Evolutionary conservation across 1,139 yeast genomes (phyloP), one percentile per base, ranked within the genome.

Genomic region (Suhomyces bolitotheri): DNA sequence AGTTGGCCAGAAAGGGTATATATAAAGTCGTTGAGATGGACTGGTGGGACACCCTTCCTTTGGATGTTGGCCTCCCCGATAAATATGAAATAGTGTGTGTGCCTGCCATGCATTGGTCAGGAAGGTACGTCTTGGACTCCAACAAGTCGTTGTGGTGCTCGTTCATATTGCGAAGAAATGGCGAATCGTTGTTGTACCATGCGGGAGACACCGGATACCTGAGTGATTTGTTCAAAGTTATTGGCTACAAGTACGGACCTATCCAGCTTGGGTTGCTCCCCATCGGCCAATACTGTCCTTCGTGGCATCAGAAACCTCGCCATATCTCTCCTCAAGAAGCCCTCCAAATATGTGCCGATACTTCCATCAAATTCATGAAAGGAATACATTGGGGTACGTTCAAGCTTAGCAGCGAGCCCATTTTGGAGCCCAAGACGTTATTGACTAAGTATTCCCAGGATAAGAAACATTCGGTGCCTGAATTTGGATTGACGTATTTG

Each of bases 21-120:
- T 67, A 73, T 38, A 65, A 67, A 34, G 71, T 73, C 5, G 66
- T 80, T 2, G 97, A 90, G 56, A 67, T 90, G 78, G 82, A 85
- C 48, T 90, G 97, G 97, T 90, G 97, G 97, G 90, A 89, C 36
- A 66, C 73, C 12, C 56, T 75, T 3, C 66, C 73, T 5, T 52
- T 83, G 31, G 63, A 62, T 12, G 54, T 63, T 32, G 48, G 51
- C n/a, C 47, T 45, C 3, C 61, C 66, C 2, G 82, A 78, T 39
- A 66, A 73, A 15, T 88, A 84, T 66, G 90, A 86, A 47, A 66
- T 90, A 21, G 89, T 87, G 1, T 87, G 97, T 59, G 76, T 94
- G 0, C 97, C 97, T 0, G 88, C 97, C 0, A 90, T 90, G 97
- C 97, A 90, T 60, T 90, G 97, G 97, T 85, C 95, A 1, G 97